Base-by-base conservation (phyloP, 805 yeast species). In the Tetrapisispora fleetii region DNA sequence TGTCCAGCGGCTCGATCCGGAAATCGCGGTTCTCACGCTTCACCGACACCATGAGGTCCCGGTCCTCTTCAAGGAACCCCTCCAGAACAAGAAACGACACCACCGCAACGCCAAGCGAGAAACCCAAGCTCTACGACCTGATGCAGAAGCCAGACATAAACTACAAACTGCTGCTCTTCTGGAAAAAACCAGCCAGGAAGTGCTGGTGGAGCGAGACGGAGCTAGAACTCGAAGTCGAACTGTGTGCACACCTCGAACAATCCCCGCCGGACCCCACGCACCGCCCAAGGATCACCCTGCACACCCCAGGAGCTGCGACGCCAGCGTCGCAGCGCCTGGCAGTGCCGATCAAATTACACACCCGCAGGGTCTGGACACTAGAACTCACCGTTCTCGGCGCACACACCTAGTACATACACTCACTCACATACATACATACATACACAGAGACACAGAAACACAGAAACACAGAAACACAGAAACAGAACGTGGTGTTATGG, bases 151-250 rank as follows among this genome's bases (percentile, higher is more conserved):
- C 66, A 14, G 58, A 56, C 17, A 52, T 68, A 59, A 50, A 77
- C 72, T 57, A 62, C 57, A 91, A 91, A 64, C 73, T 90, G 44
- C 72, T 91, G 35, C 69, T 90, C 46, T 90, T 90, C 62, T 91
- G 97, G 97, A 77, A 95, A 52, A 90, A 90, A 63, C 98, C 98
- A 1, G 98, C 98, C 1, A 77, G 97, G 60, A 90, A 90, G 63
- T 91, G 98, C 68, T 90, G 98, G 98, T 90, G 98, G 98, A 74
- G 84, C 9, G 77, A 79, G 60, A 76, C 78, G 32, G 68, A 63
- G 24, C 64, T 77, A 17, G 79, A 77, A 46, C 69, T 67, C 49
- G 65, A 56, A 17, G 60, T 70, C 24, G 58, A 58, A 32, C 48
- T 60, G 18, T 48, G 50, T 45, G 59, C 58, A 35, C 2, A 16